Base-by-base conservation (phyloP, 176 grass and related monocot genomes). In the Ampelocalamus luodianensis region DNA sequence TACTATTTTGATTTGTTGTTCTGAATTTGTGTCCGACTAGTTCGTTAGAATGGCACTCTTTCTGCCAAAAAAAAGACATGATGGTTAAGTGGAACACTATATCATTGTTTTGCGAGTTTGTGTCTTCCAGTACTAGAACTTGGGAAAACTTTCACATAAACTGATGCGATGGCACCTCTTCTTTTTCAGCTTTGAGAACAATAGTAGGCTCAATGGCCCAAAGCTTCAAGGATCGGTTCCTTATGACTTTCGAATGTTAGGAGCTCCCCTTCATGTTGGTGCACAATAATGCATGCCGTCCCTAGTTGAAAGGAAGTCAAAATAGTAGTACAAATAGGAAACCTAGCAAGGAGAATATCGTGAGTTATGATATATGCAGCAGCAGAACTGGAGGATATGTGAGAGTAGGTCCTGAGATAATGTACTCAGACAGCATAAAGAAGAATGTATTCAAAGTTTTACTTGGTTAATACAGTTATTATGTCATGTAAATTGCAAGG, bases 181-280 rank as follows among this genome's bases (percentile, higher is more conserved):
- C 24, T 6, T 43, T 85, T 95, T 50, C 93, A 96, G 96, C 83
- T 99, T 95, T 75, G 90, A 91, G 77, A 95, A 99, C 78, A 98
- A 98, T 73, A 92, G 80, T 78, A 96, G 96, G 75, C 89, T 99
- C 29, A 99, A 99, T 42, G 96, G 96, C 54, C 96, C 96, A 5
- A 93, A 99, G 56, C 91, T 99, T 62, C 93, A 94, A 89, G 96
- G 96, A 60, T 78, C 94, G 78, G 91, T 87, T 70, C 46, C 91
- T 42, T 98, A 98, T 43, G 93, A 92, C 82, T 95, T 93, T n/a
- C 55, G 96, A 93, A 80, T 98, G 96, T 40, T 98, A 94, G 61
- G 51, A 82, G 23, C n/a, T 59, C 18, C 66, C 22, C 0, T 43
- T 16, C 23, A 72, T 6, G 15, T 17, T n/a, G 70, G 20, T 60